Percentiles rank a stretch among this genome's conserved stretches.
phyloP scores from a whole-genome alignment of 768 basidiomycete species.

The Lactarius pseudohatsudake region DNA sequence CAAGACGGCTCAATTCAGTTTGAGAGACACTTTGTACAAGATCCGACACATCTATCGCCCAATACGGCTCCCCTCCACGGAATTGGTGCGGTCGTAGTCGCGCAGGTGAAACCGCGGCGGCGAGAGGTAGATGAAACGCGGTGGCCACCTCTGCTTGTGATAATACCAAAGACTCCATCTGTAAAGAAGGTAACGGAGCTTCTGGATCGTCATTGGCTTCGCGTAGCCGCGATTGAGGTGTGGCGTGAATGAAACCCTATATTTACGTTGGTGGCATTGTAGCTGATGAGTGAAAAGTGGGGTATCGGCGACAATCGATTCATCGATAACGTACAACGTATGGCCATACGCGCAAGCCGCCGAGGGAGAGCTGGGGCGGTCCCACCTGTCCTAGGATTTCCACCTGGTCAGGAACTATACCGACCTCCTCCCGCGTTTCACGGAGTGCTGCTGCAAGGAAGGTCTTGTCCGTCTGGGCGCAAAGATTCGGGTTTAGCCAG shows the following conservation, averaged over 20 bases:
- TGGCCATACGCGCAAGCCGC: constrained; percentile 69
- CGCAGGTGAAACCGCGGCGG: constrained; percentile 45
- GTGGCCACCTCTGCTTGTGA: constrained; percentile 66
- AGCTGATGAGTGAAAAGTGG: constrained; percentile 1
- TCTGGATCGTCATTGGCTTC: constrained; percentile 32
- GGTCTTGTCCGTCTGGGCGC: constrained; percentile 49
- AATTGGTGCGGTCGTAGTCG: constrained; percentile 56
- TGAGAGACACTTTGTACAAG: constrained; percentile 36
- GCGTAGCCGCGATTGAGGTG: neutral
- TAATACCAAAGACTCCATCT: constrained; percentile 49
- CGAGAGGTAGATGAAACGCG: constrained; percentile 69
- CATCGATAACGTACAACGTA: constrained; percentile 58
- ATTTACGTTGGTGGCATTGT: neutral
- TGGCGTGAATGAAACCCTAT: constrained; percentile 37
- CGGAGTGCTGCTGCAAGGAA: constrained; percentile 60
- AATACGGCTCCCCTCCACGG: constrained; percentile 58
- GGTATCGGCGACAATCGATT: constrained; percentile 25
- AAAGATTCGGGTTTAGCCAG: constrained; percentile 23
- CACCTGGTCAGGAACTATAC: constrained; percentile 56
- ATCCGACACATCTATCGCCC: constrained; percentile 66
- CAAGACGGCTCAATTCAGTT: constrained; percentile 41
- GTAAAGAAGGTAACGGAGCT: constrained; percentile 59
- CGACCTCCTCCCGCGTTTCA: constrained; percentile 75
- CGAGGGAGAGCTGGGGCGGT: constrained; percentile 57
- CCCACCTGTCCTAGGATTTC: constrained; percentile 67